Evolutionary conservation across 352 stramenopile species (phyloP).

Genomic region (Plasmopara halstedii): DNA sequence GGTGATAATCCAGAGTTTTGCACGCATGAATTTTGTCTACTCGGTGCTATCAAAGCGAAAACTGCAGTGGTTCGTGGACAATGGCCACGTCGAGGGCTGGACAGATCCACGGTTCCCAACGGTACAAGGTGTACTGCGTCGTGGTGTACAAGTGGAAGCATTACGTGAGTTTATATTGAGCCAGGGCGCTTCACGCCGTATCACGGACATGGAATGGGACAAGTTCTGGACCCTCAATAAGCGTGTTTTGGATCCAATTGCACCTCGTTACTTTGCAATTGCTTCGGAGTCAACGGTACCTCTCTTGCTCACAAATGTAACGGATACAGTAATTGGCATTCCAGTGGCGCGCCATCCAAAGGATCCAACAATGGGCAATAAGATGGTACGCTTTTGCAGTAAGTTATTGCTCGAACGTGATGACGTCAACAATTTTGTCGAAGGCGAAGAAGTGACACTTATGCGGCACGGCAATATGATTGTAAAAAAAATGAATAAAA

Average conservation of each 20-base stretch:
- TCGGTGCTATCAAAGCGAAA: conserved; percentile 99
- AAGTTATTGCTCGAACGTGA: conserved; percentile 93
- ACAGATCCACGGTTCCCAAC: conserved; percentile 98
- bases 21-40: conserved; percentile 99
- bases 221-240: conserved; percentile 99
- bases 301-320: conserved; percentile 83
- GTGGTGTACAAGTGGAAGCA: conserved; percentile 93
- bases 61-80: conserved; percentile 98
- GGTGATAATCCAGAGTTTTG: conserved; percentile 92
- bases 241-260: conserved; percentile 93
- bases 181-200: conserved; percentile 93
- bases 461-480: conserved; percentile 88
- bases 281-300: conserved; percentile 82
- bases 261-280: conserved; percentile 96
- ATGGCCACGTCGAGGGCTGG: conserved; percentile 95
- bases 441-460: conserved; percentile 96
- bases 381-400: conserved; percentile 83
- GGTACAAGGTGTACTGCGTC: conserved; percentile 93
- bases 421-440: conserved; percentile 90
- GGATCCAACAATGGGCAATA: conserved; percentile 70
- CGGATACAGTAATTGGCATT: conserved; percentile 47
- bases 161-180: conserved; percentile 97
- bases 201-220: conserved; percentile 99
- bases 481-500: conserved; percentile 65
- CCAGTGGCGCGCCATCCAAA: conserved; percentile 73